These are phyloP conservation scores for Scopulariopsis brevicaulis DNA, from an alignment of 2,329 filamentous ascomycete species.

Conservation along the genomic window DNA sequence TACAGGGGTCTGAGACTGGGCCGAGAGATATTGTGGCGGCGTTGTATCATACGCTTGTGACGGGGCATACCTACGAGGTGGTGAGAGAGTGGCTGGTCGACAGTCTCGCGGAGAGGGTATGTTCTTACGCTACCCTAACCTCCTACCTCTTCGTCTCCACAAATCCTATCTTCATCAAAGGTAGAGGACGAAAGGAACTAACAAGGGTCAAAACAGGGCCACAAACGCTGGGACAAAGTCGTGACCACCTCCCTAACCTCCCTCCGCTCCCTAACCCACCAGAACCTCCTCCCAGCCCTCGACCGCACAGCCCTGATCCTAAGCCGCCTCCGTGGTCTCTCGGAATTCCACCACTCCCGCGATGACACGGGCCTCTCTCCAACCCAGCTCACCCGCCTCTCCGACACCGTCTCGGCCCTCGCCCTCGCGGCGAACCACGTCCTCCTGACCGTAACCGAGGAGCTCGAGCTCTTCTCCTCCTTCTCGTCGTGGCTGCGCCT, in stretches of 20 bases:
- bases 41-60: slow-evolving; percentile 72
- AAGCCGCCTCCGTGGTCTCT: slow-evolving; percentile 72
- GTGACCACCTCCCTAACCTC: slow-evolving; percentile 67
- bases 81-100: slow-evolving; percentile 85
- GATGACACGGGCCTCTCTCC: slow-evolving; percentile 56
- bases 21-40: slow-evolving; percentile 56
- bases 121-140: background rate
- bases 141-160: slow-evolving; percentile 4
- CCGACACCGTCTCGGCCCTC: slow-evolving; percentile 66
- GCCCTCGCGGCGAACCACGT: slow-evolving; percentile 64
- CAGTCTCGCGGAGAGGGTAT: slow-evolving; percentile 65
- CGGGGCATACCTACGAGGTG: slow-evolving; percentile 64
- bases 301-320: slow-evolving; percentile 75
- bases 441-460: slow-evolving; percentile 58
- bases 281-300: slow-evolving; percentile 79
- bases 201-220: slow-evolving; percentile 42
- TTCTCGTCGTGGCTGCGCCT: slow-evolving; percentile 80
- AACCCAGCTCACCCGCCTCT: slow-evolving; percentile 48
- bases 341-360: slow-evolving; percentile 61
- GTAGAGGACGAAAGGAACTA: background rate
- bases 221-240: slow-evolving; percentile 91
- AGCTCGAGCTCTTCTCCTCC: slow-evolving; percentile 63
- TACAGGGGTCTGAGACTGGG: slow-evolving; percentile 49
- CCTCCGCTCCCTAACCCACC: slow-evolving; percentile 67
- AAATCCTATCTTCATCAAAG: slow-evolving; percentile 5